These are phyloP conservation scores for Zymoseptoria tritici DNA, from an alignment of 2,329 filamentous ascomycete species.

Conservation along the genomic window DNA sequence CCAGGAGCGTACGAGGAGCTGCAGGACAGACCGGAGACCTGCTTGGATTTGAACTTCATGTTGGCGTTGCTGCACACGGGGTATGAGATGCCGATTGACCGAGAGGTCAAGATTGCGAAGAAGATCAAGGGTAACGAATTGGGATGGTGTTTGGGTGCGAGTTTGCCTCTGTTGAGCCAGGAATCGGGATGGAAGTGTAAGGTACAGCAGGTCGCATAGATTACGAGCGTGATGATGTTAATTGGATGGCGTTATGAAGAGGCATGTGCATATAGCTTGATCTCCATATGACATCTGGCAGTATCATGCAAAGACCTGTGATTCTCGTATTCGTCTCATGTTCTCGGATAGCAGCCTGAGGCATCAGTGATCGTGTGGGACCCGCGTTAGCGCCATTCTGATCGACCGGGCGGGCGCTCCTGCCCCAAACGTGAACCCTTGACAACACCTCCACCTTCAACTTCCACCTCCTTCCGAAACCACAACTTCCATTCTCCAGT, in stretches of 20 bases:
- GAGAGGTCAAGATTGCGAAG: constrained; percentile 97
- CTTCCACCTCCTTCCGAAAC: not conserved
- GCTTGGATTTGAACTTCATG: constrained; percentile 96
- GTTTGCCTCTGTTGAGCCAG: constrained; percentile 34
- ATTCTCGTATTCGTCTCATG: not conserved
- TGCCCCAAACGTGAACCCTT: not conserved
- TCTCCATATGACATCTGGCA: not conserved
- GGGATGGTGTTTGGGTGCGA: constrained; percentile 95
- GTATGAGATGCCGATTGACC: constrained; percentile 94
- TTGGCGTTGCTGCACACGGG: constrained; percentile 84
- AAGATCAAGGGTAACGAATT: constrained; percentile 96
- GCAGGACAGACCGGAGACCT: constrained; percentile 75
- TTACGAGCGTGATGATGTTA: not conserved
- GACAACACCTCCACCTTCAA: not conserved
- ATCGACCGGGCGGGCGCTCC: not conserved
- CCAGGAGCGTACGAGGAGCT: constrained; percentile 75
- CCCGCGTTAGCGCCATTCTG: not conserved
- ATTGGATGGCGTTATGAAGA: not conserved
- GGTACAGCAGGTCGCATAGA: constrained; percentile 14
- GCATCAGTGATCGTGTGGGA: not conserved
- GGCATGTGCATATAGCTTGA: not conserved
- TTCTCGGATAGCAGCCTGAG: not conserved
- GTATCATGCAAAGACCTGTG: not conserved
- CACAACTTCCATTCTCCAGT: not conserved
- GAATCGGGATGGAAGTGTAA: constrained; percentile 26